Base-by-base conservation (phyloP, 176 grass and related monocot genomes). In the Dendrocalamus sinicus region DNA sequence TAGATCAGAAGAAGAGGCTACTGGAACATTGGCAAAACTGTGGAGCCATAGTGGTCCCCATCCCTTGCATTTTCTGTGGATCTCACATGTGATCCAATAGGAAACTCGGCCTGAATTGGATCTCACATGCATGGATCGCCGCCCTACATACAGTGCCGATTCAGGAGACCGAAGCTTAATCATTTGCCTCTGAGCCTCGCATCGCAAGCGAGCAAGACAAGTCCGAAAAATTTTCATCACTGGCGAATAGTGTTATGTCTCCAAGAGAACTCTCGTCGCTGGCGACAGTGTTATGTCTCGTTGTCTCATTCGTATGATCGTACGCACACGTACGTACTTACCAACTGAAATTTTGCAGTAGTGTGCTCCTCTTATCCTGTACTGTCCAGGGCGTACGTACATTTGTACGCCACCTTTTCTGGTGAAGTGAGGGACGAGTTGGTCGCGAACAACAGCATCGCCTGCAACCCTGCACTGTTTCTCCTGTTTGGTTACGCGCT, bases 181-280 rank as follows among this genome's bases (percentile, higher is more conserved):
- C 4, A 76, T 58, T 76, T 57, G 16, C 32, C 9, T 37, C 30
- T 62, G 59, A 61, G n/a, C 58, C n/a, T 24, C 58, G 59, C 59
- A 12, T 24, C 59, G n/a, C 47, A 3, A 48, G 6, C 23, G 46
- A 51, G 46, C 12, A 15, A 53, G 24, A 74, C 72, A 35, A 19
- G 47, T 9, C 45, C 16, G 72, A 53, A 72, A 10, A 6, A 12
- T 30, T 50, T 37, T 1, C 50, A 11, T 30, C 26, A 9, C 30
- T 39, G 17, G 73, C 10, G 51, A 76, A 47, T 15, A 72, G 80
- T 60, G 80, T 60, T 47, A 82, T 82, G 67, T 72, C 67, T 32
- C 13, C 39, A 5, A 0, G 39, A 19, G 2, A 17, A 4, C 20
- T 24, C 2, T 35, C 71, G 8, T 23, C 59, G 72, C 61, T 76